phyloP scores from a whole-genome alignment of 139 green algal genomes.

The Zygnema cylindricum region DNA sequence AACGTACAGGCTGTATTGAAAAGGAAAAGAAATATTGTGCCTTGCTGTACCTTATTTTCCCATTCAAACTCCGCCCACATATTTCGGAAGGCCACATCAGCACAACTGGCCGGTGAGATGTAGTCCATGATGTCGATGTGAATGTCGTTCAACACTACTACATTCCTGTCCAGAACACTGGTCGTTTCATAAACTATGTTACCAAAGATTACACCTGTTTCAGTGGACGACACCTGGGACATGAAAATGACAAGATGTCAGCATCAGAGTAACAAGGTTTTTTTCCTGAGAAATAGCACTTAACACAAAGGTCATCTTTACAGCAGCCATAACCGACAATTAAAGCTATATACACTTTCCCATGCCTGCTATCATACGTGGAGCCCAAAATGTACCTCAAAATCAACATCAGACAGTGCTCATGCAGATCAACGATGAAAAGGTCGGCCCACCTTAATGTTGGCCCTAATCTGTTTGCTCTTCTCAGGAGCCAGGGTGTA shows the following conservation, averaged over 20 bases:
- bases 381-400: neutral
- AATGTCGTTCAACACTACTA: constrained; percentile 98
- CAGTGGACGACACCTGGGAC: constrained; percentile 94
- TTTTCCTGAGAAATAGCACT: no score
- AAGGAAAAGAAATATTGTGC: neutral
- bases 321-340: no score
- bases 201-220: constrained; percentile 99
- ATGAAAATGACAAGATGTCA: no score
- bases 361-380: no score
- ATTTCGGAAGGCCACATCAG: constrained; percentile 88
- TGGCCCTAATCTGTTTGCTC: constrained; percentile 85
- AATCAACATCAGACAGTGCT: neutral
- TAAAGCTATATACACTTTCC: no score
- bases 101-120: constrained; percentile 88
- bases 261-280: no score
- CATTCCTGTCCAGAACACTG: constrained; percentile 71
- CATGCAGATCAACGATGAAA: no score
- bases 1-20: no score
- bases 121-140: constrained; percentile 99
- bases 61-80: constrained; percentile 99
- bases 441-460: constrained; percentile 85
- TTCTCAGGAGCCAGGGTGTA: constrained; percentile 85
- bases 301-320: no score
- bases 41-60: constrained; percentile 99
- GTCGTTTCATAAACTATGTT: constrained; percentile 97